A percentile compares a stretch with the other conserved stretches of the same genome.
Conservation (phyloP, 2,329 filamentous ascomycete species). For the Fusarium chaquense region DNA sequence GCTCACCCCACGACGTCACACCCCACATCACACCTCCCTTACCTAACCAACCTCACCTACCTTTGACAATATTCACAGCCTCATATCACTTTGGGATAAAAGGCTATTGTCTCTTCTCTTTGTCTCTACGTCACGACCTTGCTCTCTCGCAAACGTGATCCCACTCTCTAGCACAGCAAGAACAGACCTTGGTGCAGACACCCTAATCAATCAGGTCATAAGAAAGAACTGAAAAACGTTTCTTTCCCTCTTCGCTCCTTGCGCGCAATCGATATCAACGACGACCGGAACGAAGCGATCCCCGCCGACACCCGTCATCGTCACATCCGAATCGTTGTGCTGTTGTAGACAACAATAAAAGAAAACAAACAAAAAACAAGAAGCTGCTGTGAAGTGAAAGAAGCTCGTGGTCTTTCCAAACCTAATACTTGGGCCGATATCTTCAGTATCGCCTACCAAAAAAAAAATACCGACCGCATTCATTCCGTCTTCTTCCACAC, state of each 20-base stretch:
- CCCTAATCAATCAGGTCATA: constrained; percentile 47
- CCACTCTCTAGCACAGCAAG: constrained; percentile 43
- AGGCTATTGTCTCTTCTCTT: constrained; percentile 17
- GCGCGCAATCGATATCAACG: constrained; percentile 52
- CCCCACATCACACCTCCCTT: constrained; percentile 46
- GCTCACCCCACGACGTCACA: constrained; percentile 50
- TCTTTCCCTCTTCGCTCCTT: constrained; percentile 51
- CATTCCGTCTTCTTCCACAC: constrained; percentile 15
- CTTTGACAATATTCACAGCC: constrained; percentile 42
- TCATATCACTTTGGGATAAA: constrained; percentile 27
- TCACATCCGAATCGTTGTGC: constrained; percentile 51
- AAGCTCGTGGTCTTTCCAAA: constrained; percentile 37
- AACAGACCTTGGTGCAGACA: constrained; percentile 46
- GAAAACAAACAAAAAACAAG: constrained; percentile 4
- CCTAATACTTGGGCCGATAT: constrained; percentile 33
- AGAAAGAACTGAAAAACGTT: constrained; percentile 60
- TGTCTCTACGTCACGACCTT: constrained; percentile 32
- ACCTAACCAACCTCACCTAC: constrained; percentile 3
- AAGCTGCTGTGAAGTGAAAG: constrained; percentile 52
- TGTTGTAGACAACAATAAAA: constrained; percentile 55
- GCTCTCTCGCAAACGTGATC: constrained; percentile 35
- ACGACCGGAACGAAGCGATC: constrained; percentile 53
- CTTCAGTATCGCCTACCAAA: constrained; percentile 13
- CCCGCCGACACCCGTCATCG: constrained; percentile 50
- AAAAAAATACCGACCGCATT: constrained; percentile 10